These are phyloP conservation scores for Incumbomyces lentus DNA, from an alignment of 2,329 filamentous ascomycete genomes.

Conservation along the genomic window DNA sequence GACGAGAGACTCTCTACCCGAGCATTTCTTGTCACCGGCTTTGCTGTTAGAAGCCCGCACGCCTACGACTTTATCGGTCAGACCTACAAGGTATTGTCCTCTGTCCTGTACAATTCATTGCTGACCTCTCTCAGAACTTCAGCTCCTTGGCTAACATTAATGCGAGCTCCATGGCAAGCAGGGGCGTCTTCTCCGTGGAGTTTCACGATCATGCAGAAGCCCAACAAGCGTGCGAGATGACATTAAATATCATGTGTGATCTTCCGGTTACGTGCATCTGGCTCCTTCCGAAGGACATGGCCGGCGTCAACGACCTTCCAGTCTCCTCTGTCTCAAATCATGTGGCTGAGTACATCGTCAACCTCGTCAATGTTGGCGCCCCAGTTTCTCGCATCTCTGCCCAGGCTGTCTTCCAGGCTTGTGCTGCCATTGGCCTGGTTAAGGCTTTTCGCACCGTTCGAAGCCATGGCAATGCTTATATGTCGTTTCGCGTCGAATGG, in stretches of 20 bases:
- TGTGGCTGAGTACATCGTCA: constrained; percentile 47
- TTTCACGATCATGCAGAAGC: constrained; percentile 55
- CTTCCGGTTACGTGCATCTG: constrained; percentile 31
- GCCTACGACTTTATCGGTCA: constrained; percentile 22
- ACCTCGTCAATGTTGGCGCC: constrained; percentile 33
- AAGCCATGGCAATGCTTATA: neutral
- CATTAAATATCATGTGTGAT: constrained; percentile 38
- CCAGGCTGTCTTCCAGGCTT: constrained; percentile 21
- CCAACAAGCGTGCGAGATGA: constrained; percentile 40
- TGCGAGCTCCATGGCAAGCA: neutral
- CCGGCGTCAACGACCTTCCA: constrained; percentile 23
- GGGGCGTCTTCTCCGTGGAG: constrained; percentile 41
- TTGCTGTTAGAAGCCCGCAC: neutral
- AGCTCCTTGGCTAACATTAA: constrained; percentile 6
- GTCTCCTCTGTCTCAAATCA: constrained; percentile 30
- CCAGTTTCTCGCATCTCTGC: constrained; percentile 23
- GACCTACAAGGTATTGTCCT: constrained; percentile 30
- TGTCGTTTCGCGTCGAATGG: constrained; percentile 6
- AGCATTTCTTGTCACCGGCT: constrained; percentile 13
- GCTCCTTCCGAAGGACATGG: constrained; percentile 34
- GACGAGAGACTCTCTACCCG: constrained; percentile 13
- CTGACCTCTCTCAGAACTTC: constrained; percentile 4
- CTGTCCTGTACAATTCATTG: neutral
- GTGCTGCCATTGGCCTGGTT: neutral
- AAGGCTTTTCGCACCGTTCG: constrained; percentile 3